A percentile compares a stretch with the other conserved stretches of the same genome.
Evolutionary conservation across 73 alveolate genomes (phyloP).

Genomic region (Paramecium sexaurelia): DNA sequence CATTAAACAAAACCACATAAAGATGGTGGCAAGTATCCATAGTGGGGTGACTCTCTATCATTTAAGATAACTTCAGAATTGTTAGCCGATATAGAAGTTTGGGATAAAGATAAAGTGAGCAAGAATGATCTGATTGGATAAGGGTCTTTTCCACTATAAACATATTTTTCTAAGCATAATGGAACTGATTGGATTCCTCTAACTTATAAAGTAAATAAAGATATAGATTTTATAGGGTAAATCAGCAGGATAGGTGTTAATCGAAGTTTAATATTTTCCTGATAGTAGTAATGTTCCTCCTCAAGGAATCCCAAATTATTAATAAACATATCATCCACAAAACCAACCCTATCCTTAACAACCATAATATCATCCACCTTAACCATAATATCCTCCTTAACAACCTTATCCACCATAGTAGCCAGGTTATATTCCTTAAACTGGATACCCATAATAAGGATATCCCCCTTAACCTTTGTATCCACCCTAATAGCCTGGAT

Average conservation of each 20-base stretch:
- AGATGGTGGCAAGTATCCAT: conserved; percentile 59
- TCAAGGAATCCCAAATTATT: background rate
- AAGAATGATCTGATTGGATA: conserved; percentile 37
- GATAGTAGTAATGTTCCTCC: background rate
- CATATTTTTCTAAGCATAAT: background rate
- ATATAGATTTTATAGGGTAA: background rate
- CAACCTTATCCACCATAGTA: background rate
- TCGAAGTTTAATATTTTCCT: background rate
- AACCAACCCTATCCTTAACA: background rate
- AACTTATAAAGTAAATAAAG: background rate
- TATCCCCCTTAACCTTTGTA: background rate
- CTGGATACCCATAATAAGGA: background rate
- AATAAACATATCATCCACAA: conserved; percentile 14
- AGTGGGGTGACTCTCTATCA: conserved; percentile 39
- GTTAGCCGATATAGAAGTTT: conserved; percentile 1
- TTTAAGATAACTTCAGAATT: conserved; percentile 1
- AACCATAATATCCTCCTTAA: conserved; percentile 41
- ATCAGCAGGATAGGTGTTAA: background rate
- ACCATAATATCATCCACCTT: conserved; percentile 36
- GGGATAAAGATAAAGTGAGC: conserved; percentile 57
- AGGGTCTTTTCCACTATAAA: background rate
- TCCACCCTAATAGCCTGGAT: background rate
- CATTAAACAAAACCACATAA: background rate
- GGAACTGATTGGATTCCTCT: conserved; percentile 49
- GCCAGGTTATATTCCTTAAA: background rate